Evolutionary conservation across 1,284 basidiomycete species (phyloP), one percentile per base, ranked within the genome.

Genomic region (Moesziomyces parantarcticus): DNA sequence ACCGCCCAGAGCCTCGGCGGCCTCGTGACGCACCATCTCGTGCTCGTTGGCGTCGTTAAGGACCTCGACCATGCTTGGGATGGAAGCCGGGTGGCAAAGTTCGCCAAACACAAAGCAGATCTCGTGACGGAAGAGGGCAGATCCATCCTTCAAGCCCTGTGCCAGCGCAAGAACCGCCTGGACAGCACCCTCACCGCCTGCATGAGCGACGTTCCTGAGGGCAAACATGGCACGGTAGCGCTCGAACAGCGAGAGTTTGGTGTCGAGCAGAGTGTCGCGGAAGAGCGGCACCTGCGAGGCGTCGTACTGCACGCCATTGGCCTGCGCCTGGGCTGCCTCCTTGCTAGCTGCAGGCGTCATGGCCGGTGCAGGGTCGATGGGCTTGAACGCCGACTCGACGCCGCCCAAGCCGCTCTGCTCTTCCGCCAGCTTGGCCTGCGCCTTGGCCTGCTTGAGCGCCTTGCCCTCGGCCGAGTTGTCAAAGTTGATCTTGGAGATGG

Each of bases 141-240:
- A 75, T 2, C 40, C 50, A 29, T 79, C 80, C n/a, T 86, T 84
- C 84, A 99, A 95, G 0, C 95, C 96, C 40, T 89, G 89, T 0
- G 94, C 93, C 18, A 99, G 90, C 2, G 95, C 94, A 69, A 93
- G 89, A 13, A 99, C 92, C 0, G 96, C 95, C 20, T 74, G 54
- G 20, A 85, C 85, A 1, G 75, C 60, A 2, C 76, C 80, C 8
- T 71, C 63, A 14, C 67, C 70, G 13, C 66, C 75, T 1, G 60
- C 72, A 47, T 83, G 79, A 11, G 80, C 81, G 18, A 76, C 80
- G 51, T 83, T 80, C 26, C 97, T 90, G 47, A 99, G 88, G 0
- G 93, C 92, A 83, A 99, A 99, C 97, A 99, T 99, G 43, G 97
- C 96, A 16, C 97, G 90, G 84, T 99, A 99, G 39, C 97, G 90